phyloP scores from a whole-genome alignment of 495 filamentous ascomycete species.

The Penicillium paradoxum region DNA sequence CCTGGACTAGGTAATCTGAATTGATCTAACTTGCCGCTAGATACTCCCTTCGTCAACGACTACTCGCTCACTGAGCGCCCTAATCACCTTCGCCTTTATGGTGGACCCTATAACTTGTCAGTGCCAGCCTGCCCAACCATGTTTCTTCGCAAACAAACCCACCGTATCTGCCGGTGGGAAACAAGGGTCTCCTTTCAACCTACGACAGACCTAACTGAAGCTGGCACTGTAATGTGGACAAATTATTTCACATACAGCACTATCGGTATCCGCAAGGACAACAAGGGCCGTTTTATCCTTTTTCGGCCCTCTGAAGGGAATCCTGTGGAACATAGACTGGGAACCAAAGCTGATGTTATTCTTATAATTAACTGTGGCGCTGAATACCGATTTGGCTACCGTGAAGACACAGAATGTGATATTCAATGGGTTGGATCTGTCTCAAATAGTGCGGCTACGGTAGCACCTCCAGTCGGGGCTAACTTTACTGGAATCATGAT shows the following conservation, averaged over 20 bases:
- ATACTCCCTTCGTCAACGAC: constrained; percentile 30
- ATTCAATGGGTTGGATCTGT: constrained; percentile 26
- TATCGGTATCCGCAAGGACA: constrained; percentile 27
- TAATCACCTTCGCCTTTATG: constrained; percentile 33
- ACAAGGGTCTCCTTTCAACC: constrained; percentile 31
- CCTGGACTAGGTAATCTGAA: not conserved
- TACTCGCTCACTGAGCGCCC: constrained; percentile 35
- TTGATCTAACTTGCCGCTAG: constrained; percentile 8
- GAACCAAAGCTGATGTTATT: constrained; percentile 9
- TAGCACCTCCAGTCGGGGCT: constrained; percentile 31
- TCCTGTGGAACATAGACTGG: constrained; percentile 9
- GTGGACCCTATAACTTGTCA: constrained; percentile 38
- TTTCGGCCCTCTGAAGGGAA: constrained; percentile 19
- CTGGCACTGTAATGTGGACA: constrained; percentile 38
- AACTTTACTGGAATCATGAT: constrained; percentile 42
- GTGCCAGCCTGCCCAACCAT: constrained; percentile 38
- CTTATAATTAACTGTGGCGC: constrained; percentile 28
- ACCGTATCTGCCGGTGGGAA: constrained; percentile 31
- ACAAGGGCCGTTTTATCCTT: constrained; percentile 18
- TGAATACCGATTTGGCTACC: constrained; percentile 27
- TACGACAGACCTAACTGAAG: constrained; percentile 26
- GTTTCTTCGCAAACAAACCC: constrained; percentile 41
- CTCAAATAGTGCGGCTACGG: constrained; percentile 22
- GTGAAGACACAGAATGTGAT: constrained; percentile 11
- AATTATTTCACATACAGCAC: constrained; percentile 39